These are phyloP conservation scores for Adansonia grandidieri DNA, from an alignment of 441 rosid species.

Conservation along the genomic window DNA sequence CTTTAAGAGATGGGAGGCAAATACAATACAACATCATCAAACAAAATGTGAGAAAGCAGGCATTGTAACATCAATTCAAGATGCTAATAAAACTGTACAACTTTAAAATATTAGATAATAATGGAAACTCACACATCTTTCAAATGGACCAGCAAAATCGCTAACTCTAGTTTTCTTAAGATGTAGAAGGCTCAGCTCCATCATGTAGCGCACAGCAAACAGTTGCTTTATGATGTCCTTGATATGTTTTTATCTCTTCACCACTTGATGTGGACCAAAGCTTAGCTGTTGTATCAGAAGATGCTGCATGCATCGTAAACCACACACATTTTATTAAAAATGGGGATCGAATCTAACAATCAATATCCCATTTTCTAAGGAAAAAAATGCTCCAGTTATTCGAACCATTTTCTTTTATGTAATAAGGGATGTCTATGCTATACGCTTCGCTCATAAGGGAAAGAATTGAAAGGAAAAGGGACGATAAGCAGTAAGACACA, in stretches of 20 bases:
- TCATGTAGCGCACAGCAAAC: slow-evolving; percentile 94
- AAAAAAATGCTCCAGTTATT: not conserved
- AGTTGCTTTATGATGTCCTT: slow-evolving; percentile 91
- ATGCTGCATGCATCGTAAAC: slow-evolving; percentile 50
- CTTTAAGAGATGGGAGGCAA: not conserved
- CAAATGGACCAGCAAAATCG: not conserved
- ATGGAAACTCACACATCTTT: not conserved
- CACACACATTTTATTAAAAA: not conserved
- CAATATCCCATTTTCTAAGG: not conserved
- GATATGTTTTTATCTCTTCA: slow-evolving; percentile 68
- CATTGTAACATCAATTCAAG: not conserved
- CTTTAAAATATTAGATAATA: not conserved
- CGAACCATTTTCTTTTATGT: not conserved
- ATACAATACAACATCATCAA: slow-evolving; percentile 1
- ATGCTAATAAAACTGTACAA: slow-evolving; percentile 5
- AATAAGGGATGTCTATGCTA: no score
- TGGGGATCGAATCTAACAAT: not conserved
- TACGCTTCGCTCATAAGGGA: no score
- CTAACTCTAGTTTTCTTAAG: slow-evolving; percentile 32
- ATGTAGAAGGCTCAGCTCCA: slow-evolving; percentile 60
- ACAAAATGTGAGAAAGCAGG: not conserved
- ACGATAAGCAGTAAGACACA: no score
- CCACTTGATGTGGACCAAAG: slow-evolving; percentile 78
- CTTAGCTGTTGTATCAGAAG: slow-evolving; percentile 86
- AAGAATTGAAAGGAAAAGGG: no score